Evolutionary conservation across 805 yeast species (phyloP), one percentile per base, ranked within the genome.

Genomic region (Ogataea trehaloabstinens): DNA sequence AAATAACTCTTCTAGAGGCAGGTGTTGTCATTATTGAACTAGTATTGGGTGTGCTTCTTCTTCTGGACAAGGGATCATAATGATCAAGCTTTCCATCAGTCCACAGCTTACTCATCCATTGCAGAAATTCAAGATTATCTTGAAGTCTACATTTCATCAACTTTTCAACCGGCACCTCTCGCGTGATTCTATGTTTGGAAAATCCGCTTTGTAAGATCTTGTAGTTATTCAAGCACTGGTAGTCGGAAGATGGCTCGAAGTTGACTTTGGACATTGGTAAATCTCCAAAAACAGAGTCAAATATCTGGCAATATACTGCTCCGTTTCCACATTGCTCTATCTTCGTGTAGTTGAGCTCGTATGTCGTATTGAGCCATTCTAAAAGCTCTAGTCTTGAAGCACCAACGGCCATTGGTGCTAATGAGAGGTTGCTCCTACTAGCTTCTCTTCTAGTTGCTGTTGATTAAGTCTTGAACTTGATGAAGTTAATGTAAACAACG

Each of bases 271-370:
- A 55, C 82, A 91, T 76, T 2, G 96, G 93, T 15, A 93, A 73
- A 50, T 88, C 96, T 7, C 83, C 80, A 52, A 71, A 85, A 15
- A 93, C 80, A 6, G 89, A 78, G 61, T 93, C 97, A 68, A 91
- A 71, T 28, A 93, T 74, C 66, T 90, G 96, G 61, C 97, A 89
- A 59, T 87, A 91, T 1, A 88, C 91, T 1, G 96, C 96, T 2
- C 99, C 99, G 2, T 85, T 78, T 13, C 99, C 99, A 57, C 96
- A 82, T 61, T 90, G 90, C 58, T 93, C 99, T 2, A 93, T 83
- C 57, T 85, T 87, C 25, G 78, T 70, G 52, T 85, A 77, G 45
- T 79, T 69, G 29, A 89, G 62, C 31, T 74, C 74, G 33, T 88
- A 69, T 3, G 85, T 73, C 30, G 75, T 70, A 55, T 91, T 91